Evolutionary conservation across 371 early-diverging fungal species (phyloP).

Genomic region (Lichtheimia corymbifera): DNA sequence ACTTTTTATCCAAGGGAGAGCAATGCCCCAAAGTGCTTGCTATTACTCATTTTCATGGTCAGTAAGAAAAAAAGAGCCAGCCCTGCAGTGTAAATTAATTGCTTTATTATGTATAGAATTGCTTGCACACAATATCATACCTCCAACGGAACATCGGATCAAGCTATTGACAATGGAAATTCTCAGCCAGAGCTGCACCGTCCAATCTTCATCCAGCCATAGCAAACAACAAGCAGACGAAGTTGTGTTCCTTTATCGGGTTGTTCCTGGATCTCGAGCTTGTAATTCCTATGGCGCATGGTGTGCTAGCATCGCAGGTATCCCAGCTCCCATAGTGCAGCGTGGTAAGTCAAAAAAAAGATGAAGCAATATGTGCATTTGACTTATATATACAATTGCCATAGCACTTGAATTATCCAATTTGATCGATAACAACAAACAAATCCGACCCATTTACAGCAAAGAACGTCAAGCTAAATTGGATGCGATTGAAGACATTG

Average conservation of each 20-base stretch:
- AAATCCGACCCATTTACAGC: background rate
- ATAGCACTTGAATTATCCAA: constrained; percentile 1
- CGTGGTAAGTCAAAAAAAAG: constrained; percentile 39
- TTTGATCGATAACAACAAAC: background rate
- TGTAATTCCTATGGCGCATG: constrained; percentile 53
- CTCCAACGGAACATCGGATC: constrained; percentile 1
- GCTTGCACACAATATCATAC: constrained; percentile 6
- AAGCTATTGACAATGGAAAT: constrained; percentile 34
- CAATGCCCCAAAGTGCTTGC: constrained; percentile 54
- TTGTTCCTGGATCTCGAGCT: constrained; percentile 24
- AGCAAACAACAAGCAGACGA: constrained; percentile 19
- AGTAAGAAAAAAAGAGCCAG: constrained; percentile 15
- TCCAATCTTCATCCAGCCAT: background rate
- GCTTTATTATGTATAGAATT: constrained; percentile 3
- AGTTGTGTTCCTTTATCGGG: constrained; percentile 58
- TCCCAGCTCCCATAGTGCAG: constrained; percentile 39
- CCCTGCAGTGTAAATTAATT: background rate
- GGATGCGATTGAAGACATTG: background rate
- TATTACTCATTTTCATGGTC: constrained; percentile 72
- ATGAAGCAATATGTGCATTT: background rate
- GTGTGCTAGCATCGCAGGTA: constrained; percentile 62
- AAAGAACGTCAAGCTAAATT: background rate
- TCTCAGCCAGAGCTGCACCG: constrained; percentile 2
- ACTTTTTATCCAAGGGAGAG: constrained; percentile 39
- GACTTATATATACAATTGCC: background rate